Conservation (phyloP, 2,329 filamentous ascomycete genomes). For the Xylariaceae sp. region DNA sequence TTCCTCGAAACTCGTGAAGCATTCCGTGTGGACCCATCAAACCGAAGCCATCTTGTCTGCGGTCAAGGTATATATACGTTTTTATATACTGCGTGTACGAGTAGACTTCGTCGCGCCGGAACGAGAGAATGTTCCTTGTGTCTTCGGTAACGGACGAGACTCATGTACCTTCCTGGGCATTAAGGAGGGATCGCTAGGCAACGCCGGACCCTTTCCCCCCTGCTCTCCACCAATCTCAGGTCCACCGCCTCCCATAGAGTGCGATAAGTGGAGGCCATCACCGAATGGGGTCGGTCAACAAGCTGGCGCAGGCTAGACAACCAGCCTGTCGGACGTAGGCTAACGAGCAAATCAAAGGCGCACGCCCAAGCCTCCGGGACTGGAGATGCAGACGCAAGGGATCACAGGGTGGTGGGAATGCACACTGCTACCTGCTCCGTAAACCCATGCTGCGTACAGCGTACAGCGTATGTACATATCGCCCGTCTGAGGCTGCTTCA, state of each 20-base stretch:
- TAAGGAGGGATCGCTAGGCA: not conserved
- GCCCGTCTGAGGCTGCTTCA: not conserved
- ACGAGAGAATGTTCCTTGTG: not conserved
- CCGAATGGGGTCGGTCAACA: slow-evolving; percentile 12
- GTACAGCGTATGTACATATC: not conserved
- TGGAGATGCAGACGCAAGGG: slow-evolving; percentile 15
- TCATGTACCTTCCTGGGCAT: not conserved
- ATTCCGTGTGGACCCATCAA: no score
- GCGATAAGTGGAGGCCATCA: not conserved
- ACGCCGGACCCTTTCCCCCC: slow-evolving; percentile 3
- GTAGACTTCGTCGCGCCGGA: not conserved
- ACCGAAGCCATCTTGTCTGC: no score
- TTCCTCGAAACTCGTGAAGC: no score
- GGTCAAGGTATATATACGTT: no score
- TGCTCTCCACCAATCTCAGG: slow-evolving; percentile 3
- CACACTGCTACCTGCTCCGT: no score
- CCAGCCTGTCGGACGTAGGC: slow-evolving; percentile 11
- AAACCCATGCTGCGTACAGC: no score
- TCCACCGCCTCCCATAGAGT: not conserved
- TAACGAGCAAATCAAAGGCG: slow-evolving; percentile 15
- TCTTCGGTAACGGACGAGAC: not conserved
- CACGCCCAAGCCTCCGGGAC: slow-evolving; percentile 21
- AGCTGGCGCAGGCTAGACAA: slow-evolving; percentile 6
- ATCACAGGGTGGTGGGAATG: not conserved
- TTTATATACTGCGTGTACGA: not conserved